Evolutionary conservation across 164 flowering plant species (phyloP).

Genomic region (Chloranthus sessilifolius): DNA sequence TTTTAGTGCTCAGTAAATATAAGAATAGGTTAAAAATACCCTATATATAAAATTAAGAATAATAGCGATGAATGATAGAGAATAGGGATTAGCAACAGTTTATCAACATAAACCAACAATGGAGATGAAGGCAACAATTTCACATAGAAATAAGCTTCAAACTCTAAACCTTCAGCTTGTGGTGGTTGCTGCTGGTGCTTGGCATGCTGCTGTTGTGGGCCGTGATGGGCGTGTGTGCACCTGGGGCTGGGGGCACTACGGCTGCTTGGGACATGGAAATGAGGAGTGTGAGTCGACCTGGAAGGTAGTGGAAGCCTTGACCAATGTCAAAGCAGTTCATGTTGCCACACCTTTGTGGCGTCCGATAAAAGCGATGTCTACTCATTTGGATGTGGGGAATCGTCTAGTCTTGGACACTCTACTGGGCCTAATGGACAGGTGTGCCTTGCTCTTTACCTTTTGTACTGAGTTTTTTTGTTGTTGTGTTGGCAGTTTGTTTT

Average conservation of each 20-base stretch:
- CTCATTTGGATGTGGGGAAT: conserved; percentile 97
- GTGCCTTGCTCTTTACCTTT: background rate
- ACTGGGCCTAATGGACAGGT: conserved; percentile 63
- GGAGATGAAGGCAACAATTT: too few relatives aligned
- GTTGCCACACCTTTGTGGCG: conserved; percentile 98
- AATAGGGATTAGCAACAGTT: too few relatives aligned
- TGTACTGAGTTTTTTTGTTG: background rate
- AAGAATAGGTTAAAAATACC: too few relatives aligned
- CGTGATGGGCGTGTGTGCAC: conserved; percentile 96
- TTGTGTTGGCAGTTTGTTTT: too few relatives aligned
- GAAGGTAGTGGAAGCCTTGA: conserved; percentile 78
- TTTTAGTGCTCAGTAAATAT: too few relatives aligned
- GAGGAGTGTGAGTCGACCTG: conserved; percentile 88
- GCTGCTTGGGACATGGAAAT: conserved; percentile 97
- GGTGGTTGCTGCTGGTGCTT: conserved; percentile 95
- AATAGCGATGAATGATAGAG: too few relatives aligned
- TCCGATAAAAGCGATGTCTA: conserved; percentile 88
- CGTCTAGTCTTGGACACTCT: conserved; percentile 91
- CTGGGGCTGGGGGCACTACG: conserved; percentile 99
- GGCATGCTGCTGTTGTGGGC: conserved; percentile 99
- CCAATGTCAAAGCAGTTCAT: conserved; percentile 76
- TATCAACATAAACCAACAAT: too few relatives aligned
- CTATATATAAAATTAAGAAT: too few relatives aligned
- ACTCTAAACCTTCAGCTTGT: conserved; percentile 76
- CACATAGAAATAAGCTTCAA: too few relatives aligned